A percentile compares a stretch with the other conserved stretches of the same genome.
Evolutionary conservation across 2,329 filamentous ascomycete genomes (phyloP).

Genomic region (Rutstroemia sp.): DNA sequence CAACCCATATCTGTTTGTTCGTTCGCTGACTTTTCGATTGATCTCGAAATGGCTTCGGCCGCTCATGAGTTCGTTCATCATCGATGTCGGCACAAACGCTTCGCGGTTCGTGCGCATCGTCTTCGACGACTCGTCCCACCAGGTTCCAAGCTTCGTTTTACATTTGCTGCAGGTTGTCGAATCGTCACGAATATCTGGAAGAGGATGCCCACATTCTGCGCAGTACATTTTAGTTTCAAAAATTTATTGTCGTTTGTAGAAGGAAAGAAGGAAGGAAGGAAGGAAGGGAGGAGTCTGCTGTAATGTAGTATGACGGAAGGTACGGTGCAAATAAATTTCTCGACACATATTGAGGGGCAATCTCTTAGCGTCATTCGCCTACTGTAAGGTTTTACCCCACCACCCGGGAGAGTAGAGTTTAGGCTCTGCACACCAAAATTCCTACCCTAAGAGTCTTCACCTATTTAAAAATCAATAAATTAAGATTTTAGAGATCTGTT

Average conservation of each 20-base stretch:
- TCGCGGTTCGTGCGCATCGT: slow-evolving; percentile 27
- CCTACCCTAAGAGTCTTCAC: no score
- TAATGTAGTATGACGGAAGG: neutral
- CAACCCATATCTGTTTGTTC: slow-evolving; percentile 40
- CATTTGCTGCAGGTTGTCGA: slow-evolving; percentile 27
- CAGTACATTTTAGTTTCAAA: slow-evolving; percentile 20
- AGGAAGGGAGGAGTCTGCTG: neutral
- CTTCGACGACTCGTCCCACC: slow-evolving; percentile 27
- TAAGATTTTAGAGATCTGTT: no score
- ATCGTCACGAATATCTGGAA: slow-evolving; percentile 21
- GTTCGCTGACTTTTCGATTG: slow-evolving; percentile 14
- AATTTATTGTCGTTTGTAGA: neutral
- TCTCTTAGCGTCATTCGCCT: neutral
- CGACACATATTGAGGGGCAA: neutral
- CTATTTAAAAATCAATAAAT: no score
- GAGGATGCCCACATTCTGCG: slow-evolving; percentile 24
- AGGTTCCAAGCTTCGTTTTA: slow-evolving; percentile 26
- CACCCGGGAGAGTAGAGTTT: no score
- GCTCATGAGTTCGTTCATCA: slow-evolving; percentile 8
- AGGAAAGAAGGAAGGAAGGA: neutral
- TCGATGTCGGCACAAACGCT: slow-evolving; percentile 14
- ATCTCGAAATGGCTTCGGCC: slow-evolving; percentile 6
- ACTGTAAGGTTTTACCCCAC: no score
- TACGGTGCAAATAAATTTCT: neutral
- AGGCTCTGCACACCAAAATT: no score